Conservation (phyloP, 1,139 yeast genomes). For the Wickerhamiella pararugosa region DNA sequence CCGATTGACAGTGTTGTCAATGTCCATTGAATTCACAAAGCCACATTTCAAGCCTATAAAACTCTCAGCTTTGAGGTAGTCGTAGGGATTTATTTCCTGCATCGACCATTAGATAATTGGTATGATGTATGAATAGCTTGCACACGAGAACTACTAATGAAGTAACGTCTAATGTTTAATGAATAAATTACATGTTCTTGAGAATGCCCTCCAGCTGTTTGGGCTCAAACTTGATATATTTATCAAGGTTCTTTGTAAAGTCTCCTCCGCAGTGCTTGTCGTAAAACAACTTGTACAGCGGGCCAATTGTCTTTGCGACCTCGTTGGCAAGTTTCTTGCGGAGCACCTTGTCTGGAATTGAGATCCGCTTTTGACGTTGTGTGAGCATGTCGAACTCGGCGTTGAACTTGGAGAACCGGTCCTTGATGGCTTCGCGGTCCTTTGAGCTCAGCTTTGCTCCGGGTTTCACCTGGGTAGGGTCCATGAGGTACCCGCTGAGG, state of each 20-base stretch:
- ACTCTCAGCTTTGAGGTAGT: slow-evolving; percentile 9
- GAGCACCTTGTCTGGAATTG: slow-evolving; percentile 51
- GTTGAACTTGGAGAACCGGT: slow-evolving; percentile 68
- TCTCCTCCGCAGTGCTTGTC: slow-evolving; percentile 59
- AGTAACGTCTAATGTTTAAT: no score
- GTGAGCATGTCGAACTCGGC: slow-evolving; percentile 67
- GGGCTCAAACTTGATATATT: slow-evolving; percentile 62
- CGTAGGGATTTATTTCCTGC: background rate
- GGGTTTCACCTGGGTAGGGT: slow-evolving; percentile 23
- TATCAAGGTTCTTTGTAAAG: slow-evolving; percentile 53
- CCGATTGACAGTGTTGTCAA: slow-evolving; percentile 39
- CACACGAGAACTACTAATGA: no score
- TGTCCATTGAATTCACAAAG: slow-evolving; percentile 48
- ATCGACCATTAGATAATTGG: no score
- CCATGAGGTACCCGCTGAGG: slow-evolving; percentile 58
- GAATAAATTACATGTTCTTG: slow-evolving; percentile 19
- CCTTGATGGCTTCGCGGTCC: slow-evolving; percentile 74
- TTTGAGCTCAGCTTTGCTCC: slow-evolving; percentile 36
- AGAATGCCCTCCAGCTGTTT: slow-evolving; percentile 39
- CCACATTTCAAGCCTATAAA: slow-evolving; percentile 12
- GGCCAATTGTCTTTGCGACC: slow-evolving; percentile 50
- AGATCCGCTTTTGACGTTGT: slow-evolving; percentile 45
- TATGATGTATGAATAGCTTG: no score
- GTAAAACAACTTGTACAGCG: slow-evolving; percentile 72
- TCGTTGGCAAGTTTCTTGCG: slow-evolving; percentile 48